Evolutionary conservation across 2,329 filamentous ascomycete genomes (phyloP), one percentile per base, ranked within the genome.

Genomic region (Cadophora luteo-olivacea): DNA sequence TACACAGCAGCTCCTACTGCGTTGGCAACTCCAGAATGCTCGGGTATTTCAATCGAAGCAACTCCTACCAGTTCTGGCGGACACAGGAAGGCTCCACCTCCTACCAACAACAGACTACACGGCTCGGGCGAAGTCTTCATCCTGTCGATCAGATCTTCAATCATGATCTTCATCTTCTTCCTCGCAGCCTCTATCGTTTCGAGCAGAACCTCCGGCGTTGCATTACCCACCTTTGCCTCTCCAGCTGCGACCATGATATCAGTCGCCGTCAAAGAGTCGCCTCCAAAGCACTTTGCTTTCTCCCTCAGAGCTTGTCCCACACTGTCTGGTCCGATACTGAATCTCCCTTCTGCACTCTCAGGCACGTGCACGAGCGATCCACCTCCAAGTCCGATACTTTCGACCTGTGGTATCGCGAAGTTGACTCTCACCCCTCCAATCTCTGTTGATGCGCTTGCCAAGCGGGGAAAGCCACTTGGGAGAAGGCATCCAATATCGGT

Each of bases 401-500:
- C 38, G 3, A 67, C 61, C 14, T 67, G 60, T 19, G 66, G 66
- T 22, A 64, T 64, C 3, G 66, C 61, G 19, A 67, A 67, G 3
- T 62, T 62, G 14, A 62, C 48, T 36, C 51, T 60, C 12, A 67
- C 66, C 12, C 52, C 66, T 9, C 51, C 60, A 22, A 67, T 48
- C n/a, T 58, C 51, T 3, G 54, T 45, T 6, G 41, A 64, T 38
- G 60, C 24, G 11, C 25, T 33, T 11, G 66, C 66, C 12, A 38
- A 38, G 0, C 66, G 60, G 2, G 66, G 66, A 32, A 67, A 67
- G 8, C 66, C 61, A 14, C 22, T 48, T 19, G 66, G 60, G 1
- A 67, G 66, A 14, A 67, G 29, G 6, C 24, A 33, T 22, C 86
- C 85, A 4, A 88, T 83, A 74, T 88, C 86, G 1, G 85, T 85